Evolutionary conservation across 306 rosid genomes (phyloP), one percentile per base, ranked within the genome.

Genomic region (Vigna radiata): DNA sequence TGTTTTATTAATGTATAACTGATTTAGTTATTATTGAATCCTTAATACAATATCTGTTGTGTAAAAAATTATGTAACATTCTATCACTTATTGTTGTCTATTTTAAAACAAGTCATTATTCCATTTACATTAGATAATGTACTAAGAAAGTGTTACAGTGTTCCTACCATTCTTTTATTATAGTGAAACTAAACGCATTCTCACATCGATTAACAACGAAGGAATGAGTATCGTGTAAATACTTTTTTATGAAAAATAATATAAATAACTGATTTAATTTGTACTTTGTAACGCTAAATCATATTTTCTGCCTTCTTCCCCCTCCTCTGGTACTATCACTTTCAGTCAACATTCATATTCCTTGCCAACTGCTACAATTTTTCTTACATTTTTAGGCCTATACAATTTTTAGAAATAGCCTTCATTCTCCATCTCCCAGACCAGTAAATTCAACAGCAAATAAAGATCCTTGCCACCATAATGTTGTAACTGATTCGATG

Each of bases 341-440:
- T 55, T 58, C 62, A 65, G 65, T 47, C 69, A 33, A 58, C 37
- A 54, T 62, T 70, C 56, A 54, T 27, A 74, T 62, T 52, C 66
- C 6, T 48, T 10, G 33, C 41, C 58, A 49, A 29, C 29, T 27
- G 72, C 72, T 44, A 70, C 49, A 46, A 21, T 72, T 16, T 29
- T 56, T 46, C 2, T 19, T 44, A 50, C 2, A 11, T 31, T 3
- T 62, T 49, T 31, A 33, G 31, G n/a, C 12, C 52, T 56, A 25
- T 39, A 73, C 70, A 59, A 73, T 14, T 19, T 66, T 81, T 79
- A 80, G 58, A 33, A 54, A 83, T 70, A 73, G 69, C 62, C 82
- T 77, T 82, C 86, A 18, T 68, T 86, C 75, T 91, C 90, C 74
- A 80, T 78, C 84, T 91, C 90, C 91, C 94, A 88, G 27, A 5